A percentile compares a stretch with the other conserved stretches of the same genome.
phyloP scores from a whole-genome alignment of 305 asterid species.

The Fraxinus platypoda region DNA sequence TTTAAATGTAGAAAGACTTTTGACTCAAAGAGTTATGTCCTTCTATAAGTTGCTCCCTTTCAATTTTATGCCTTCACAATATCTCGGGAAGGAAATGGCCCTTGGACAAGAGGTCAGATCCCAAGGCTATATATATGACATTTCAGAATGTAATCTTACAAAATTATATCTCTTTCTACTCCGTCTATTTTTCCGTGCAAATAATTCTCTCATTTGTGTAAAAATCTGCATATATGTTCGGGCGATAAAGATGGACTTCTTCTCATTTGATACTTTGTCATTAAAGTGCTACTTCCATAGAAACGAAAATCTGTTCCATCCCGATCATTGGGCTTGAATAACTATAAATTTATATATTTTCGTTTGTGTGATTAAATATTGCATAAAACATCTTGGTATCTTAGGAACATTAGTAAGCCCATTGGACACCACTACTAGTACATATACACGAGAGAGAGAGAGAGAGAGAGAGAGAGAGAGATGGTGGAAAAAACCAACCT shows the following conservation, averaged over 20 bases:
- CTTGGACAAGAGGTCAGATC: not conserved
- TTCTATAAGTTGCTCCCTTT: not conserved
- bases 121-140: not conserved
- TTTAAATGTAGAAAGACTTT: not conserved
- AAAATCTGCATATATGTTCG: not conserved
- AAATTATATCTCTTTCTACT: not conserved
- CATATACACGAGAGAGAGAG: not conserved
- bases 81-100: not conserved
- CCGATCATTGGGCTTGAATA: not conserved
- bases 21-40: not conserved
- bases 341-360: not conserved
- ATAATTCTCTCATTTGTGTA: not conserved
- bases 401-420: not conserved
- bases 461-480: not conserved
- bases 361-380: not conserved
- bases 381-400: not conserved
- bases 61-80: not conserved
- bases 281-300: not conserved
- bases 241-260: not conserved
- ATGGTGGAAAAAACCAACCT: slow-evolving; percentile 27
- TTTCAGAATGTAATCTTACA: not conserved
- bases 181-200: not conserved
- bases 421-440: not conserved
- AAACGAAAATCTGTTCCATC: not conserved
- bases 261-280: not conserved